A percentile compares a stretch with the other conserved stretches of the same genome.
These are phyloP conservation scores for Piper longum DNA, from an alignment of 164 flowering plant species.

Conservation along the genomic window DNA sequence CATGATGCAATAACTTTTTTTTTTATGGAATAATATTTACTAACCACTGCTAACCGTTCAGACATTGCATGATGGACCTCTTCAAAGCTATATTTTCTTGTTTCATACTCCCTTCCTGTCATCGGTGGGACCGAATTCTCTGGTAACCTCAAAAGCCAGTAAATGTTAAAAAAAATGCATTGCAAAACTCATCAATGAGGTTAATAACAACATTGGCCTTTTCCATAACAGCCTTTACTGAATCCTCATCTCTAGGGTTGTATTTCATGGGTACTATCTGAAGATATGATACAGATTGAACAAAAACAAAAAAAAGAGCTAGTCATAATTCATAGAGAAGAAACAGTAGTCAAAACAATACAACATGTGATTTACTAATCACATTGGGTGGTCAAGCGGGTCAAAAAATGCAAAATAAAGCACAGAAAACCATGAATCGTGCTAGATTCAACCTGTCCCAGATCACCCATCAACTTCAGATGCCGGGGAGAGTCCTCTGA, in stretches of 20 bases:
- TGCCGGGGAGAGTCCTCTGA: slow-evolving; percentile 91
- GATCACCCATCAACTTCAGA: slow-evolving; percentile 97
- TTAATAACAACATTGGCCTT: slow-evolving; percentile 96
- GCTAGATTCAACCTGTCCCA: slow-evolving; percentile 63
- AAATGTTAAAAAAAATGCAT: neutral
- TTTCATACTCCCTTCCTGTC: slow-evolving; percentile 87
- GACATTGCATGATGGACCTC: slow-evolving; percentile 83
- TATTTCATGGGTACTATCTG: slow-evolving; percentile 98
- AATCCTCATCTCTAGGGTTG: slow-evolving; percentile 83
- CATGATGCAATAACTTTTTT: neutral
- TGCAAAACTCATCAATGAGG: slow-evolving; percentile 56
- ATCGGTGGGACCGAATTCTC: neutral
- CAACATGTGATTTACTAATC: too few species aligned
- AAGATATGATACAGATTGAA: slow-evolving; percentile 1
- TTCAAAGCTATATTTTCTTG: slow-evolving; percentile 90
- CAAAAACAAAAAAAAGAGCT: neutral
- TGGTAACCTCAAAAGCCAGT: neutral
- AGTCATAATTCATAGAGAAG: neutral
- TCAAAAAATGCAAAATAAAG: neutral
- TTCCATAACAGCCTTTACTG: slow-evolving; percentile 95
- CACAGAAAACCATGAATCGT: neutral
- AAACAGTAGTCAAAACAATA: neutral
- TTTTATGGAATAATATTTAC: slow-evolving; percentile 7
- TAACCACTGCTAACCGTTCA: slow-evolving; percentile 68
- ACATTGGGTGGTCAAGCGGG: too few species aligned